Conservation (phyloP, 352 stramenopile species). For the Phytophthora vignae region DNA sequence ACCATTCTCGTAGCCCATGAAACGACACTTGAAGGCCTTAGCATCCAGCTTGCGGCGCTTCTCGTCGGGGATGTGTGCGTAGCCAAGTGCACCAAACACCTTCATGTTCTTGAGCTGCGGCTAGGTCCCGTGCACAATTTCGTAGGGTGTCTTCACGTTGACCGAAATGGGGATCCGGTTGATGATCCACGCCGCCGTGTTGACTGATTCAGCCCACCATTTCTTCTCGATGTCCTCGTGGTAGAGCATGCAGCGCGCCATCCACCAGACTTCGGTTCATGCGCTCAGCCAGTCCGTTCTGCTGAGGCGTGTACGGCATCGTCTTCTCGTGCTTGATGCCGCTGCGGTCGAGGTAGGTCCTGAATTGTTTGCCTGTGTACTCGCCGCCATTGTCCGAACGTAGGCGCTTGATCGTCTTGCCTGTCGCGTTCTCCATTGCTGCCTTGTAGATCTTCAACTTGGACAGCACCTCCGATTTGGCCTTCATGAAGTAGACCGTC, state of each 20-base stretch:
- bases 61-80: no score
- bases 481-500: slow-evolving; percentile 23
- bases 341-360: not conserved
- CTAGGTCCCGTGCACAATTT: no score
- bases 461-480: not conserved
- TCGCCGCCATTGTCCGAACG: not conserved
- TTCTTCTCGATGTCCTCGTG: slow-evolving; percentile 7
- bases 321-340: slow-evolving; percentile 6
- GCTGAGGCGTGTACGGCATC: slow-evolving; percentile 28
- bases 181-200: slow-evolving; percentile 4
- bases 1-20: no score
- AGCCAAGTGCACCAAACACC: no score
- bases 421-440: slow-evolving; percentile 6
- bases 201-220: not conserved
- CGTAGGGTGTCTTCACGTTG: no score
- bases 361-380: not conserved
- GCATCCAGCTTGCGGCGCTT: no score
- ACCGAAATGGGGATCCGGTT: not conserved
- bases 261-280: slow-evolving; percentile 33
- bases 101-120: no score
- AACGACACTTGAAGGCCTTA: no score
- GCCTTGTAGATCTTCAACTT: slow-evolving; percentile 4
- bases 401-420: slow-evolving; percentile 3
- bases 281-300: slow-evolving; percentile 29
- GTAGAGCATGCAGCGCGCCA: slow-evolving; percentile 21